These are phyloP conservation scores for Warburgia ugandensis DNA, from an alignment of 164 flowering plant genomes.

Conservation along the genomic window DNA sequence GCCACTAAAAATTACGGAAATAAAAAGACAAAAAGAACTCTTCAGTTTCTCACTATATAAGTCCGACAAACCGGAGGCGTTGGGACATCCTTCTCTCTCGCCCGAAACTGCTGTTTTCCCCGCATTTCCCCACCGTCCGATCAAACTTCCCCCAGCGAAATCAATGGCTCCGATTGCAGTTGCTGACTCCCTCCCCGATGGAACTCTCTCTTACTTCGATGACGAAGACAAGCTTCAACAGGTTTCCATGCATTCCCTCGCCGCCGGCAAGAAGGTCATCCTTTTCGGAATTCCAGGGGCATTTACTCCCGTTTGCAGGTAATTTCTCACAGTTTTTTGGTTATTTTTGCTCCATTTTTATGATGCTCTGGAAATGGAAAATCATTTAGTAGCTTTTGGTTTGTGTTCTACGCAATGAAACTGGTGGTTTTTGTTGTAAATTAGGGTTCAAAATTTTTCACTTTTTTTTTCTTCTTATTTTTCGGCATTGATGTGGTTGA, in stretches of 20 bases:
- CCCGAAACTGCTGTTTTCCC: no score
- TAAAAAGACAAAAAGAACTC: no score
- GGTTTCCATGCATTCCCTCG: conserved; percentile 61
- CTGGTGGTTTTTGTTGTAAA: not conserved
- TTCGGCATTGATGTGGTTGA: not conserved
- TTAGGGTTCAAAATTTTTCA: not conserved
- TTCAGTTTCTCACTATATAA: no score
- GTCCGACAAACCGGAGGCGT: no score
- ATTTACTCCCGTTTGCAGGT: conserved; percentile 97
- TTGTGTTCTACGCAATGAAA: no score
- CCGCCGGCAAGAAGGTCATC: conserved; percentile 79
- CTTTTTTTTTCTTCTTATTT: not conserved
- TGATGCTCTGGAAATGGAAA: not conserved
- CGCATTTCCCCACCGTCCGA: not conserved
- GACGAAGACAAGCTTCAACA: conserved; percentile 46
- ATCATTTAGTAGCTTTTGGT: not conserved
- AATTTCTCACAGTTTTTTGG: not conserved
- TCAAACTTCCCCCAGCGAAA: no score
- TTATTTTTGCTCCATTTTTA: not conserved
- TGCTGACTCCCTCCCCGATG: conserved; percentile 71
- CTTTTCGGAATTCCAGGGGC: conserved; percentile 93
- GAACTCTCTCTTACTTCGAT: conserved; percentile 60
- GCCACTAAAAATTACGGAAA: no score
- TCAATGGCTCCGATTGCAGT: conserved; percentile 74
- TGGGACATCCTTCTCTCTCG: no score